A percentile compares a stretch with the other conserved stretches of the same genome.
These are phyloP conservation scores for Lactarius indigo DNA, from an alignment of 768 basidiomycete species.

Conservation along the genomic window DNA sequence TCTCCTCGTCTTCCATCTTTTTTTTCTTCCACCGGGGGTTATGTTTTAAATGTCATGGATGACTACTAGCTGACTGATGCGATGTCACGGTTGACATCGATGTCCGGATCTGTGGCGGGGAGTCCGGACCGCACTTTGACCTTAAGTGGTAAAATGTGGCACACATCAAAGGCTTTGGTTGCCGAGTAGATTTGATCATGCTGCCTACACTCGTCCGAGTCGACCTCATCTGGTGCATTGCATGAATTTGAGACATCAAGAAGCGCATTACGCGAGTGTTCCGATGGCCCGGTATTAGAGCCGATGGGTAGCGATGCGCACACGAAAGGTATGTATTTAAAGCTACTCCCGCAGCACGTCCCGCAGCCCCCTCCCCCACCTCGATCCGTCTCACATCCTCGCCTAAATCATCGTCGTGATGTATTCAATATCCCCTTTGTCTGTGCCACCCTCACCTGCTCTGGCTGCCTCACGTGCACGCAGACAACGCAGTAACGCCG, in stretches of 20 bases:
- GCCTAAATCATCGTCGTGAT: not conserved
- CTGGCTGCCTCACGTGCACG: not conserved
- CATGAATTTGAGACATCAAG: not conserved
- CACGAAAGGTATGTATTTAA: not conserved
- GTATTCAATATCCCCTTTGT: too few relatives aligned
- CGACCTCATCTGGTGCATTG: not conserved
- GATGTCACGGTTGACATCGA: not conserved
- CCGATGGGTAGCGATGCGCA: not conserved
- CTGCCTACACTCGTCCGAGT: too few relatives aligned
- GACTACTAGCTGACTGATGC: conserved; percentile 13
- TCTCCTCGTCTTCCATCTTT: not conserved
- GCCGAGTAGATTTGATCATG: too few relatives aligned
- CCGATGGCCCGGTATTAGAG: not conserved
- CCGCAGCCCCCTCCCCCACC: not conserved
- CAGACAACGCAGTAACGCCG: conserved; percentile 16
- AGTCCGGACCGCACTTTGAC: not conserved
- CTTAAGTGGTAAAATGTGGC: not conserved
- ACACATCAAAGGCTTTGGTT: not conserved
- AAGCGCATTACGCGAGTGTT: not conserved
- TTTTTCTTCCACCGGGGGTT: not conserved
- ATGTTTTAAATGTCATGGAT: not conserved
- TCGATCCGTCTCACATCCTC: not conserved
- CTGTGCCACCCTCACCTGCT: not conserved
- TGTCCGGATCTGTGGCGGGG: not conserved
- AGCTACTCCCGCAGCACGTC: not conserved